A percentile compares a stretch with the other conserved stretches of the same genome.
These are phyloP conservation scores for Fusarium decemcellulare DNA, from an alignment of 2,329 filamentous ascomycete genomes.

Conservation along the genomic window DNA sequence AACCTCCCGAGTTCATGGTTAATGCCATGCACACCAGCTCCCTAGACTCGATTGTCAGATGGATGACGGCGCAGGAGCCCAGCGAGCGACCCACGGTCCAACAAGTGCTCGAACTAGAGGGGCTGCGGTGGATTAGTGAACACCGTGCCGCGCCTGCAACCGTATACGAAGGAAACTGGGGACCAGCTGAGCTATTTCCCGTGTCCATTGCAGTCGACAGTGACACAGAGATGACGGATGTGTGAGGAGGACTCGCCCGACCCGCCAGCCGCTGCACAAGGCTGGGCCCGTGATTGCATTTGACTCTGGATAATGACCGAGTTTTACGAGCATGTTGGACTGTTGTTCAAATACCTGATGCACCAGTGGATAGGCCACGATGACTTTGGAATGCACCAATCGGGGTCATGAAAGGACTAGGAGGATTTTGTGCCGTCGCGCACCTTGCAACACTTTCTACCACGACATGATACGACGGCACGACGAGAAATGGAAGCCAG, in stretches of 20 bases:
- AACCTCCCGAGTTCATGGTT: slow-evolving; percentile 92
- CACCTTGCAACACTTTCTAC: slow-evolving; percentile 38
- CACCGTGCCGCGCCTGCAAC: slow-evolving; percentile 91
- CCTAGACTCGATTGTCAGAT: slow-evolving; percentile 86
- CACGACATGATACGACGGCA: slow-evolving; percentile 47
- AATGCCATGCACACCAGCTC: slow-evolving; percentile 79
- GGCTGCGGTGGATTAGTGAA: slow-evolving; percentile 83
- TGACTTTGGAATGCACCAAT: slow-evolving; percentile 30
- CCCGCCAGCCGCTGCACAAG: neutral
- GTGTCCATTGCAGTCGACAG: slow-evolving; percentile 54
- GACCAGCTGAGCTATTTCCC: slow-evolving; percentile 73
- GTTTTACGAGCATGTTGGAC: slow-evolving; percentile 34
- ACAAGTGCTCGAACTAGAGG: slow-evolving; percentile 79
- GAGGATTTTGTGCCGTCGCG: slow-evolving; percentile 36
- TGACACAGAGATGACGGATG: slow-evolving; percentile 74
- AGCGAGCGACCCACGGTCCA: slow-evolving; percentile 79
- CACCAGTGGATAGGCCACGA: slow-evolving; percentile 37
- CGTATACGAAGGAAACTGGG: slow-evolving; percentile 96
- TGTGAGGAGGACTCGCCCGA: slow-evolving; percentile 53
- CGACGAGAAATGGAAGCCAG: slow-evolving; percentile 47
- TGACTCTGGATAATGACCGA: slow-evolving; percentile 52
- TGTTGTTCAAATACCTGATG: slow-evolving; percentile 35
- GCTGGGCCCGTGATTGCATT: slow-evolving; percentile 41
- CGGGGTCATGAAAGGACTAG: slow-evolving; percentile 8
- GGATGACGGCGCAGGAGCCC: slow-evolving; percentile 88